Evolutionary conservation across 2,329 filamentous ascomycete species (phyloP).

Genomic region (Sarocladium strictum): DNA sequence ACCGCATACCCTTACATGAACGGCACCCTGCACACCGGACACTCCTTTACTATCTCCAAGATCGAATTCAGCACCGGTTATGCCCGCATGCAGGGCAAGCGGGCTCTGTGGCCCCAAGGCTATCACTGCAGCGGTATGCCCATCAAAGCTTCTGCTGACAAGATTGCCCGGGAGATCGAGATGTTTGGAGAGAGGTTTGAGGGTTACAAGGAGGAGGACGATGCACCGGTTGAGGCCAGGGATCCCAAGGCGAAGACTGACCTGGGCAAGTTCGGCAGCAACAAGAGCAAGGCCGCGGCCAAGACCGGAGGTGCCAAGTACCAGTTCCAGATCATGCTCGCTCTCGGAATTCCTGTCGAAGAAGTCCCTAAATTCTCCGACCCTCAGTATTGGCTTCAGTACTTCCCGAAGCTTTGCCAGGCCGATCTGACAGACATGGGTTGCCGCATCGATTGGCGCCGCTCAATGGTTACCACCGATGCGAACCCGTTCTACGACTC

Average conservation of each 20-base stretch:
- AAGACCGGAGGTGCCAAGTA: conserved; percentile 95
- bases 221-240: conserved; percentile 42
- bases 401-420: conserved; percentile 53
- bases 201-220: conserved; percentile 59
- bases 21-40: conserved; percentile 81
- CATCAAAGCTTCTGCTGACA: conserved; percentile 96
- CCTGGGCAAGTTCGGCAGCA: conserved; percentile 83
- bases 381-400: conserved; percentile 83
- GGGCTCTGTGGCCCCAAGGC: conserved; percentile 80
- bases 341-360: conserved; percentile 77
- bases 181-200: conserved; percentile 85
- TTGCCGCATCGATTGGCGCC: conserved; percentile 84
- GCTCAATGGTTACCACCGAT: conserved; percentile 90
- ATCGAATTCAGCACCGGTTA: conserved; percentile 88
- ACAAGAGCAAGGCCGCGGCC: conserved; percentile 85
- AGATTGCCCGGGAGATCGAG: conserved; percentile 83
- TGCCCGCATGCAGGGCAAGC: conserved; percentile 84
- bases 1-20: conserved; percentile 66
- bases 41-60: conserved; percentile 88
- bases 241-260: conserved; percentile 58
- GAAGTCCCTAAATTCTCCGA: conserved; percentile 94
- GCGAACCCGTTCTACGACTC: conserved; percentile 95
- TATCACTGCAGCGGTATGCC: conserved; percentile 95
- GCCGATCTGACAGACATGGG: conserved; percentile 76
- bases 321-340: conserved; percentile 86